Evolutionary conservation across 441 rosid genomes (phyloP), one percentile per base, ranked within the genome.

Genomic region (Omphalea diandra): DNA sequence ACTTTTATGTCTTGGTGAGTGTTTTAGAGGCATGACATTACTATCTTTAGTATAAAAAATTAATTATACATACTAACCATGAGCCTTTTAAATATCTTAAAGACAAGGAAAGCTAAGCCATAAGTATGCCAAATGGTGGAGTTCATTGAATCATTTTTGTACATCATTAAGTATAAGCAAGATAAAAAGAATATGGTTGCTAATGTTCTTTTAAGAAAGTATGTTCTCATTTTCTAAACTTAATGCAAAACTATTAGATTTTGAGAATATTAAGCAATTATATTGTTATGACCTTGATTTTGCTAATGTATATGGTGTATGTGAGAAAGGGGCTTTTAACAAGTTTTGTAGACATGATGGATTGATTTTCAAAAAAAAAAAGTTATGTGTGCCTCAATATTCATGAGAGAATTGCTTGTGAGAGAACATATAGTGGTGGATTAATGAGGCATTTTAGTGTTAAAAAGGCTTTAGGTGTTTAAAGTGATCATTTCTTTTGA

Each of bases 271-370:
- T 3, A 70, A 70, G 29, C 60, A 46, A 2, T 47, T 61, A 31
- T 60, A 60, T 26, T 1, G 26, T 27, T 0, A 18, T 3, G 58
- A 72, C 46, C 2, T 6, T 43, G 36, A 72, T 17, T 72, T 72
- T 53, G 44, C 40, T 14, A 8, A n/a, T 1, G 7, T 40, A 5
- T 72, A 20, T 56, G 1, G 15, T 18, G 36, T 18, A 3, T 56
- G 58, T 43, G 65, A 64, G 8, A 11, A 50, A 2, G 0, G 0
- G 38, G 27, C 47, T 17, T 40, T 55, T 35, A 18, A 43, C 5
- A 65, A 64, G 27, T 72, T 72, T 18, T 65, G 4, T 64, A 26
- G n/a, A 43, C 43, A 52, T 53, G 70, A 72, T 22, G 75, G 47
- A 0, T 72, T 5, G 6, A 41, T 72, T 17, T 72, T 72, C 55